Conservation (phyloP, 345 rosid species). For the Turritis glabra region DNA sequence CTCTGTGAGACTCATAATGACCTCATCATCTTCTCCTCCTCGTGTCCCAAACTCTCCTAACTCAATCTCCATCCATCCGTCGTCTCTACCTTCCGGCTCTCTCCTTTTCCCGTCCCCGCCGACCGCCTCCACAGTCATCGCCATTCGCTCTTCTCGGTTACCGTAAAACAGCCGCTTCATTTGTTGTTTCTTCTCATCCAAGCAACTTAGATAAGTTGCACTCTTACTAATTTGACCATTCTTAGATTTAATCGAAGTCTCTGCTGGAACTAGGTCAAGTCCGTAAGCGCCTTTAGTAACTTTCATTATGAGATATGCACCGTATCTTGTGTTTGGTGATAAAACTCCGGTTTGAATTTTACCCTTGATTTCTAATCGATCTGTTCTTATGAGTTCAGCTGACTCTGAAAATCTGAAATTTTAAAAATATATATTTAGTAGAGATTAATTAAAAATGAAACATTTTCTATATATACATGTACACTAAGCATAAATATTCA, state of each 20-base stretch:
- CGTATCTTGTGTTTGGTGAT: slow-evolving; percentile 43
- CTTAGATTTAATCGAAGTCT: slow-evolving; percentile 35
- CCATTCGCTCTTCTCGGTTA: slow-evolving; percentile 28
- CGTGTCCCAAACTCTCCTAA: slow-evolving; percentile 46
- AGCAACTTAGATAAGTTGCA: slow-evolving; percentile 34
- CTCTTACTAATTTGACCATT: slow-evolving; percentile 19
- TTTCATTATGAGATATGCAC: slow-evolving; percentile 48
- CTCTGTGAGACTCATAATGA: slow-evolving; percentile 42
- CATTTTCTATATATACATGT: neutral
- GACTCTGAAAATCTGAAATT: slow-evolving; percentile 45
- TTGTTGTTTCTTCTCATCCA: slow-evolving; percentile 41
- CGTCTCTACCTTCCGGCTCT: slow-evolving; percentile 28
- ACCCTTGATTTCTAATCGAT: slow-evolving; percentile 50
- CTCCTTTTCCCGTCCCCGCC: slow-evolving; percentile 6
- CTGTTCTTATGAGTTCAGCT: slow-evolving; percentile 47
- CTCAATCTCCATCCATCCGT: slow-evolving; percentile 58
- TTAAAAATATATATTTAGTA: neutral
- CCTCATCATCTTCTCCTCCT: slow-evolving; percentile 31
- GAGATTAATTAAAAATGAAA: neutral
- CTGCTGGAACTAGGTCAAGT: slow-evolving; percentile 49
- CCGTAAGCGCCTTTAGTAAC: slow-evolving; percentile 45
- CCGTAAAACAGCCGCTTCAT: slow-evolving; percentile 29
- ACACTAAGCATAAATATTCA: neutral
- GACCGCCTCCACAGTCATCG: neutral
- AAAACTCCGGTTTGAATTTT: slow-evolving; percentile 36